phyloP scores from a whole-genome alignment of 257 asterid species.

The Plantago major region DNA sequence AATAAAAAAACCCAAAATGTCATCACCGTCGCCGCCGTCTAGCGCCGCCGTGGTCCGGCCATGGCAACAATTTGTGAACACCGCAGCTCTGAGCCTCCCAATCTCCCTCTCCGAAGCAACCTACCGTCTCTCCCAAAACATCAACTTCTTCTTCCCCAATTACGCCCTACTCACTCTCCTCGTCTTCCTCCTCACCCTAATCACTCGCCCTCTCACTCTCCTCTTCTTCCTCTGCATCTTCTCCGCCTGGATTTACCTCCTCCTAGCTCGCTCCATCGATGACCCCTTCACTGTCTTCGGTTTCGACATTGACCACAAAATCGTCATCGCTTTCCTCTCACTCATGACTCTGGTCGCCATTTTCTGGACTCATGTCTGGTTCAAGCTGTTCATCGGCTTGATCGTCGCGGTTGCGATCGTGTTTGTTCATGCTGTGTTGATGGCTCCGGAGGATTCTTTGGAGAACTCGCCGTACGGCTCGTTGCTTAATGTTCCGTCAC shows the following conservation, averaged over 20 bases:
- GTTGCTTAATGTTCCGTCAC: constrained; percentile 60
- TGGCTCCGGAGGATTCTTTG: constrained; percentile 72
- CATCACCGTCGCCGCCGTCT: constrained; percentile 35
- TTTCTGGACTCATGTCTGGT: constrained; percentile 59
- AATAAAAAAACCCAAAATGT: constrained; percentile 15
- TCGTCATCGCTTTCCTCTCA: constrained; percentile 43
- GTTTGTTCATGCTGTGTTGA: constrained; percentile 58
- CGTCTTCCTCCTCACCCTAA: constrained; percentile 55
- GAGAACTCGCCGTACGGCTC: constrained; percentile 84
- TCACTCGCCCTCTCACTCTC: constrained; percentile 60
- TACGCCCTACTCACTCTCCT: constrained; percentile 45
- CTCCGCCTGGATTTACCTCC: constrained; percentile 42
- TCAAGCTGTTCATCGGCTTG: constrained; percentile 40
- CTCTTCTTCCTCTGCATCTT: constrained; percentile 57
- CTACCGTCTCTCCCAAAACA: constrained; percentile 63
- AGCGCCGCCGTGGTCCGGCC: constrained; percentile 54
- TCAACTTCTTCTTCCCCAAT: constrained; percentile 67
- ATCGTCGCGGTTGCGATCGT: constrained; percentile 46
- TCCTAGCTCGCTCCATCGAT: constrained; percentile 28
- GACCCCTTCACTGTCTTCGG: constrained; percentile 54
- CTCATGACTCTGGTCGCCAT: constrained; percentile 48
- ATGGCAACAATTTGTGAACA: constrained; percentile 58
- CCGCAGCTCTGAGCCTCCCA: constrained; percentile 60
- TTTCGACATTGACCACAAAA: constrained; percentile 49
- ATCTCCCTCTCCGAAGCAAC: constrained; percentile 78